Percentiles rank a stretch among this genome's conserved stretches.
phyloP scores from a whole-genome alignment of 768 basidiomycete genomes.

The Kwoniella pini region DNA sequence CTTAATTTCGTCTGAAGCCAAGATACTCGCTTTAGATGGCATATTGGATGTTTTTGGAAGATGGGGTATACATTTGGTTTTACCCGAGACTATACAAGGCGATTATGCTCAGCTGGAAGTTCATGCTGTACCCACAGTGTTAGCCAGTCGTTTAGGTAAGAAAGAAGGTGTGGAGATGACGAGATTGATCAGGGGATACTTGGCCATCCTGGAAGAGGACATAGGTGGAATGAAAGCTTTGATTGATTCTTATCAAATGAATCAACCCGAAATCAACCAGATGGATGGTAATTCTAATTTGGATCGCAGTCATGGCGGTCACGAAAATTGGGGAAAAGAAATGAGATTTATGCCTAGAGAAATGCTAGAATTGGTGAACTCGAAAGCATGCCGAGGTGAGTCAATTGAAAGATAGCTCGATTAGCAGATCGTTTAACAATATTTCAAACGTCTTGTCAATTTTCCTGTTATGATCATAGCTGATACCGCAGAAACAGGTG shows the following conservation, averaged over 20 bases:
- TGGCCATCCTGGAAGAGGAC: slow-evolving; percentile 65
- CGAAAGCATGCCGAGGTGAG: slow-evolving; percentile 91
- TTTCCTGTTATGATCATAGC: neutral
- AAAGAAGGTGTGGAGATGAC: slow-evolving; percentile 66
- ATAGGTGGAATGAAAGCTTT: slow-evolving; percentile 33
- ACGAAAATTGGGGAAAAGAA: slow-evolving; percentile 61
- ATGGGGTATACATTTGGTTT: slow-evolving; percentile 45
- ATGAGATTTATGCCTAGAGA: slow-evolving; percentile 79
- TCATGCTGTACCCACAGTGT: slow-evolving; percentile 32
- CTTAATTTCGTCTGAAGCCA: slow-evolving; percentile 68
- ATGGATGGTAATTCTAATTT: too few relatives aligned
- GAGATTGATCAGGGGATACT: slow-evolving; percentile 71
- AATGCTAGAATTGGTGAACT: slow-evolving; percentile 82
- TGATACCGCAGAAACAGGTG: slow-evolving; percentile 61
- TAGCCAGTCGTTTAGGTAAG: slow-evolving; percentile 46
- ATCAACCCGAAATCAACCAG: too few relatives aligned
- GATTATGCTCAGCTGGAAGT: slow-evolving; percentile 27
- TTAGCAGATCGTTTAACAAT: too few relatives aligned
- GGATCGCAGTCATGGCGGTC: too few relatives aligned
- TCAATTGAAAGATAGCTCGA: too few relatives aligned
- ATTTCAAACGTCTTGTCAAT: neutral
- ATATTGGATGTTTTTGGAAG: slow-evolving; percentile 29
- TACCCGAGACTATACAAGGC: neutral
- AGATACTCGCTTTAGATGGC: slow-evolving; percentile 55
- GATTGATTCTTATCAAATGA: slow-evolving; percentile 1